Evolutionary conservation across 129 eudicot genomes (phyloP), one percentile per base, ranked within the genome.

Genomic region (carrot (Daucus carota)): DNA sequence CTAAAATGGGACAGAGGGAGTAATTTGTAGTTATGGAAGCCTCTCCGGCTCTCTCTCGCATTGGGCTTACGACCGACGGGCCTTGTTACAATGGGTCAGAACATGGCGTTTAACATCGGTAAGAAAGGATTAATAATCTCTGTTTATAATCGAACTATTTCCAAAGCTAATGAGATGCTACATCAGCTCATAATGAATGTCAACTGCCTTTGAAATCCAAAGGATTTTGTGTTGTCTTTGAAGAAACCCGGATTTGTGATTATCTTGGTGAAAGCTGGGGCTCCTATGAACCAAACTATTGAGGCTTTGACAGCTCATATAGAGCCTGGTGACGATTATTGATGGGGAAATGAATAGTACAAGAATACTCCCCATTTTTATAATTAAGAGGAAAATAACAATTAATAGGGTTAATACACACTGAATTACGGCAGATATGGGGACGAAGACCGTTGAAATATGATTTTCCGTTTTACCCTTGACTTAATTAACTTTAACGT

Each of bases 1-100:
- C n/a, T n/a, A n/a, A n/a, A n/a, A n/a, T n/a, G n/a, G n/a, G n/a
- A n/a, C n/a, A n/a, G n/a, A n/a, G n/a, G n/a, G 8, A 10, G n/a
- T 31, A 18, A 15, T 73, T n/a, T 14, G 1, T 22, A 66, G 42
- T 57, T 6, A 79, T 83, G 86, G 85, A 85, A 32, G 75, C 81
- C 42, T 72, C 87, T 13, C 44, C 77, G 32, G 74, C 89, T 16
- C 86, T 88, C 46, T 88, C 98, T 6, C 93, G 87, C 24, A 90
- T 93, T 79, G 98, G 98, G 62, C 86, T 93, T 4, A 97, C 97
- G n/a, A n/a, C n/a, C n/a, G n/a, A n/a, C n/a, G 15, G 98, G 97
- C 8, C 89, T 93, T 4, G 98, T 97, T 31, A 97, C 90, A 24
- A 93, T 93, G 98, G 98, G 98, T 69, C 98, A 90, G 43, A 93